phyloP scores from a whole-genome alignment of 805 yeast genomes.

The Helenozyma baotianmanensis region DNA sequence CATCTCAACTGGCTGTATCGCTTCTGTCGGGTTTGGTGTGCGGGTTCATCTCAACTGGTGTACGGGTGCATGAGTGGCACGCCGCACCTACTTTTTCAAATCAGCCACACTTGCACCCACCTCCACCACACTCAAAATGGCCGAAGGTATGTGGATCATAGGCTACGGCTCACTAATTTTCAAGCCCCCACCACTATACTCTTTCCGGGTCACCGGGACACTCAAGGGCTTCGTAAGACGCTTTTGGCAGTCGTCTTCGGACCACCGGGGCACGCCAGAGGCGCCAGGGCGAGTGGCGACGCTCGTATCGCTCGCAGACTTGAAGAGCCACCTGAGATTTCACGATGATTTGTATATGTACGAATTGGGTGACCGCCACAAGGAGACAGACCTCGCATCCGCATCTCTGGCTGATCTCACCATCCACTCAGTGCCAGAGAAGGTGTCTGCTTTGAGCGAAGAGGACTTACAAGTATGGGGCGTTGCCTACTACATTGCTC shows the following conservation, averaged over 20 bases:
- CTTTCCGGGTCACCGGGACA: conserved; percentile 63
- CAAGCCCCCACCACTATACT: conserved; percentile 79
- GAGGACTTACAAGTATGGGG: conserved; percentile 64
- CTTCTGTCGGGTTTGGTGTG: no score
- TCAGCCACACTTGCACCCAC: no score
- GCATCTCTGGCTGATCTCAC: conserved; percentile 6
- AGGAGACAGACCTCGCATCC: not conserved
- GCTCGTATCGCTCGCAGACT: conserved; percentile 55
- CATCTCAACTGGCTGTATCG: no score
- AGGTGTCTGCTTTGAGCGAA: conserved; percentile 21
- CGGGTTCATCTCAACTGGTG: no score
- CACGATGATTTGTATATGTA: conserved; percentile 38
- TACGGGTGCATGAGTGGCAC: no score
- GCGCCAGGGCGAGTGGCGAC: conserved; percentile 90
- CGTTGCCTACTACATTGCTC: conserved; percentile 75
- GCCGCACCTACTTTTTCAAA: no score
- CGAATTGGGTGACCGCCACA: conserved; percentile 16
- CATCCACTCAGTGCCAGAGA: conserved; percentile 1
- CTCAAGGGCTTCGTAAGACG: conserved; percentile 73
- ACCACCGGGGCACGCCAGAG: conserved; percentile 85
- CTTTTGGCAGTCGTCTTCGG: conserved; percentile 89
- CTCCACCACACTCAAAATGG: no score
- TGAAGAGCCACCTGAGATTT: conserved; percentile 38
- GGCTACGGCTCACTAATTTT: conserved; percentile 89
- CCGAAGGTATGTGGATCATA: conserved; percentile 76